Conservation (phyloP, 192 early-diverging fungal species). For the Umbelopsis ramanniana region DNA sequence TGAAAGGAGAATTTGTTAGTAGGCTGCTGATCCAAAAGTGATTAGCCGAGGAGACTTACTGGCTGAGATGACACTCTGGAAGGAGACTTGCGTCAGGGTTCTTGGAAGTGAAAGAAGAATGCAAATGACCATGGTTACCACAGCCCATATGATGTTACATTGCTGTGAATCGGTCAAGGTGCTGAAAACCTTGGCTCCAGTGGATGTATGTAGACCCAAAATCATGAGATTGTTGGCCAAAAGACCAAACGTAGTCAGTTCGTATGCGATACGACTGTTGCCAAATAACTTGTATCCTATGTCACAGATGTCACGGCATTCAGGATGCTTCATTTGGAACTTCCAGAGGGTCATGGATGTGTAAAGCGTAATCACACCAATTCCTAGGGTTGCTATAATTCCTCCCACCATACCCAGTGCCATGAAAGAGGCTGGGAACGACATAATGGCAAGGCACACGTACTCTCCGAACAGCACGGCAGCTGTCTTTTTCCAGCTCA, state of each 20-base stretch:
- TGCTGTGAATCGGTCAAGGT: constrained; percentile 9
- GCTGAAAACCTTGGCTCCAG: constrained; percentile 8
- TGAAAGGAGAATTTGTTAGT: not conserved
- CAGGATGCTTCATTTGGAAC: constrained; percentile 22
- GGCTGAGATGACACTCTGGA: constrained; percentile 18
- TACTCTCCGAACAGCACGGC: constrained; percentile 14
- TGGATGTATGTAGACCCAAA: constrained; percentile 9
- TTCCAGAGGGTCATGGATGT: constrained; percentile 15
- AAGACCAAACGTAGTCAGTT: constrained; percentile 21
- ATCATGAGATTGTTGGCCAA: constrained; percentile 18
- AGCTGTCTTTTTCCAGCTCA: constrained; percentile 15
- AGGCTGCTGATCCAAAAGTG: too few relatives aligned
- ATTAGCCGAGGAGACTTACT: not conserved
- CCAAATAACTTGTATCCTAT: constrained; percentile 18
- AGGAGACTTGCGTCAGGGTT: constrained; percentile 3
- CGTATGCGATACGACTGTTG: constrained; percentile 15
- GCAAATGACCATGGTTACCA: constrained; percentile 12
- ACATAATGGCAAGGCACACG: constrained; percentile 14
- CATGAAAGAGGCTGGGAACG: constrained; percentile 15
- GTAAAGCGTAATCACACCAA: not conserved
- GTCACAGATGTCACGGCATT: constrained; percentile 10
- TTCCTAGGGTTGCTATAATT: constrained; percentile 6
- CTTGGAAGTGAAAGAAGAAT: constrained; percentile 4
- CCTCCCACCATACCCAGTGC: not conserved
- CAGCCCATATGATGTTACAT: constrained; percentile 16